These are phyloP conservation scores for Hyaloscypha variabilis DNA, from an alignment of 495 filamentous ascomycete species.

Conservation along the genomic window DNA sequence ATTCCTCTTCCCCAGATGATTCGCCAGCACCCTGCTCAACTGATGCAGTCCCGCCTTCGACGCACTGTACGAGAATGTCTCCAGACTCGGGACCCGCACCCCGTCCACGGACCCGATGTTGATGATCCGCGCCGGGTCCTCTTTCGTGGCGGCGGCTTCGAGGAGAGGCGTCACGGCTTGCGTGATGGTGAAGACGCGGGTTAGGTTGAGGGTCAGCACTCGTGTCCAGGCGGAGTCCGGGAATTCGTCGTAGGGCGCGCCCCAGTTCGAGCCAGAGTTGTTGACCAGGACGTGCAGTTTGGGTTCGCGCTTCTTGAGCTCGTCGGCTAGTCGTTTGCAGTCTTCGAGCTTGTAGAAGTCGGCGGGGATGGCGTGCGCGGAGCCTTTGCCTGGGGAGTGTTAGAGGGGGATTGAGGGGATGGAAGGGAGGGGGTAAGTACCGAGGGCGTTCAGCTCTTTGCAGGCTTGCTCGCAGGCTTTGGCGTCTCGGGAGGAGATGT, in stretches of 20 bases:
- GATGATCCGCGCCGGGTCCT: slow-evolving; percentile 66
- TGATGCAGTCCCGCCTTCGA: slow-evolving; percentile 78
- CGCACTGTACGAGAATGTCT: slow-evolving; percentile 77
- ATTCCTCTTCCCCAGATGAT: slow-evolving; percentile 67
- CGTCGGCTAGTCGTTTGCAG: slow-evolving; percentile 61
- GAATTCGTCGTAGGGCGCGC: slow-evolving; percentile 68
- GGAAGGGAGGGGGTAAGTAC: slow-evolving; percentile 26
- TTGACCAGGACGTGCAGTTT: slow-evolving; percentile 79
- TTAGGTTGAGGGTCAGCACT: slow-evolving; percentile 78
- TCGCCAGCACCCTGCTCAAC: slow-evolving; percentile 70
- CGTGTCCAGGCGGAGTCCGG: slow-evolving; percentile 68
- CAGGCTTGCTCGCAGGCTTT: slow-evolving; percentile 61
- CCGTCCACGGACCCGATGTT: slow-evolving; percentile 79
- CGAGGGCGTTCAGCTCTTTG: slow-evolving; percentile 61
- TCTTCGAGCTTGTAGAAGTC: slow-evolving; percentile 79
- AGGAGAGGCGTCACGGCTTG: slow-evolving; percentile 73
- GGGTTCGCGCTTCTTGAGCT: slow-evolving; percentile 63
- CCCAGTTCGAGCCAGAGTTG: slow-evolving; percentile 78
- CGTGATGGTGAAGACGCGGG: slow-evolving; percentile 79
- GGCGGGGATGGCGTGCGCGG: slow-evolving; percentile 64
- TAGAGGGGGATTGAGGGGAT: background rate
- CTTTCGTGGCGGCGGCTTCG: slow-evolving; percentile 45
- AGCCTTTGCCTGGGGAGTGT: slow-evolving; percentile 48
- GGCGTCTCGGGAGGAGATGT: slow-evolving; percentile 76
- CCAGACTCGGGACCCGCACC: slow-evolving; percentile 63